phyloP scores from a whole-genome alignment of 2,329 filamentous ascomycete species.

The Chalaropsis thielavioides region DNA sequence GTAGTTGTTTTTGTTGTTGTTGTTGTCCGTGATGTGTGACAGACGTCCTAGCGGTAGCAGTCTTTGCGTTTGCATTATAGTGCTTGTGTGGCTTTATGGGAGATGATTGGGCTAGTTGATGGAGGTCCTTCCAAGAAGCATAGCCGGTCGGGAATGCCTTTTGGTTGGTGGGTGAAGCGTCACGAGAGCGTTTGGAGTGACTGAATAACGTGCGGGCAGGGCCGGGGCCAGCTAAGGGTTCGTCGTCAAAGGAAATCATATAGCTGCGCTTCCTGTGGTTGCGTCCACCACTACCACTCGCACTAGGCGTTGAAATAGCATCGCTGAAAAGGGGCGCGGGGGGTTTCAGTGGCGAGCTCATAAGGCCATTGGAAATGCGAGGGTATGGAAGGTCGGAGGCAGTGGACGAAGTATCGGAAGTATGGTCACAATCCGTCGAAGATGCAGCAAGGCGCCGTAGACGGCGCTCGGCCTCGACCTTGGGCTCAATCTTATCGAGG shows the following conservation, averaged over 20 bases:
- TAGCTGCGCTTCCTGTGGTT: slow-evolving; percentile 48
- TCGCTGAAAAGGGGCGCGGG: slow-evolving; percentile 61
- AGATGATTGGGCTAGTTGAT: slow-evolving; percentile 71
- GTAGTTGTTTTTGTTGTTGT: slow-evolving; percentile 4
- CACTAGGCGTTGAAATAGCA: slow-evolving; percentile 52
- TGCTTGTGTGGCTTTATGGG: slow-evolving; percentile 50
- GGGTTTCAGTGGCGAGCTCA: slow-evolving; percentile 73
- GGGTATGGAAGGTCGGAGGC: slow-evolving; percentile 64
- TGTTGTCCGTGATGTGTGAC: not conserved
- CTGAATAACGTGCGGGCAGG: slow-evolving; percentile 28
- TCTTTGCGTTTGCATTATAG: slow-evolving; percentile 5
- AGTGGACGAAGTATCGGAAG: slow-evolving; percentile 78
- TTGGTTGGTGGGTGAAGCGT: slow-evolving; percentile 42
- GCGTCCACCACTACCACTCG: slow-evolving; percentile 41
- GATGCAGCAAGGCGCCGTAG: slow-evolving; percentile 43
- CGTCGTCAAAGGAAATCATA: slow-evolving; percentile 42
- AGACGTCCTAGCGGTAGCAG: not conserved
- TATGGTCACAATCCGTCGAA: slow-evolving; percentile 49
- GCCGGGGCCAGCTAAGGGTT: slow-evolving; percentile 21
- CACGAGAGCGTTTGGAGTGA: slow-evolving; percentile 56
- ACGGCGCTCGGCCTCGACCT: slow-evolving; percentile 64
- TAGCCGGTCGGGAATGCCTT: slow-evolving; percentile 40
- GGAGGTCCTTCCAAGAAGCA: slow-evolving; percentile 59
- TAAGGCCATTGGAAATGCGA: slow-evolving; percentile 41
- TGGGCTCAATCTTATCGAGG: slow-evolving; percentile 72